phyloP scores from a whole-genome alignment of 805 yeast species.

The Yamadazyma sp. region DNA sequence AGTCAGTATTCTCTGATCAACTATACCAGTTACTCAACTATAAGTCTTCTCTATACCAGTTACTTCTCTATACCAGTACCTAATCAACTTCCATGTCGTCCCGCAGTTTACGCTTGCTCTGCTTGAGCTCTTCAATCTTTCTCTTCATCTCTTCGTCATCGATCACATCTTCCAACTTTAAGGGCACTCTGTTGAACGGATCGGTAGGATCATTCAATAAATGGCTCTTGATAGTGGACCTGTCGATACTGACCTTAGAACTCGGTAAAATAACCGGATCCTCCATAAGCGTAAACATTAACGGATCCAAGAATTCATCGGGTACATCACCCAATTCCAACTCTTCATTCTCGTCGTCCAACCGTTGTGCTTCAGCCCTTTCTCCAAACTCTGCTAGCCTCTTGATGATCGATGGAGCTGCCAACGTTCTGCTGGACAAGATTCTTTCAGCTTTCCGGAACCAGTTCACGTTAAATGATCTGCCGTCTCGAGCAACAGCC shows the following conservation, averaged over 20 bases:
- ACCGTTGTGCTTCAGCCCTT: constrained; percentile 60
- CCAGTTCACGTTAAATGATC: constrained; percentile 72
- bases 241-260: constrained; percentile 80
- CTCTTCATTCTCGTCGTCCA: constrained; percentile 77
- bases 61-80: not conserved
- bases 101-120: constrained; percentile 40
- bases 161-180: constrained; percentile 81
- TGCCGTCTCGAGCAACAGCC: constrained; percentile 88
- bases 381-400: constrained; percentile 56
- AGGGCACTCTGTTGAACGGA: constrained; percentile 93
- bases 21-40: too few species aligned
- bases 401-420: constrained; percentile 48
- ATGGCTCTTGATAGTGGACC: constrained; percentile 91
- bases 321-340: constrained; percentile 90
- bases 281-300: constrained; percentile 93
- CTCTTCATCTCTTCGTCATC: constrained; percentile 71
- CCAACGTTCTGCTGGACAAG: constrained; percentile 53
- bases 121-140: constrained; percentile 51
- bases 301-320: constrained; percentile 94
- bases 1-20: too few species aligned
- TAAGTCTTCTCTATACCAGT: too few species aligned
- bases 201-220: constrained; percentile 92
- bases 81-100: constrained; percentile 11
- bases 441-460: constrained; percentile 73
- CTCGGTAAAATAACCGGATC: constrained; percentile 95